These are phyloP conservation scores for Morella rubra DNA, from an alignment of 306 rosid genomes.

Conservation along the genomic window DNA sequence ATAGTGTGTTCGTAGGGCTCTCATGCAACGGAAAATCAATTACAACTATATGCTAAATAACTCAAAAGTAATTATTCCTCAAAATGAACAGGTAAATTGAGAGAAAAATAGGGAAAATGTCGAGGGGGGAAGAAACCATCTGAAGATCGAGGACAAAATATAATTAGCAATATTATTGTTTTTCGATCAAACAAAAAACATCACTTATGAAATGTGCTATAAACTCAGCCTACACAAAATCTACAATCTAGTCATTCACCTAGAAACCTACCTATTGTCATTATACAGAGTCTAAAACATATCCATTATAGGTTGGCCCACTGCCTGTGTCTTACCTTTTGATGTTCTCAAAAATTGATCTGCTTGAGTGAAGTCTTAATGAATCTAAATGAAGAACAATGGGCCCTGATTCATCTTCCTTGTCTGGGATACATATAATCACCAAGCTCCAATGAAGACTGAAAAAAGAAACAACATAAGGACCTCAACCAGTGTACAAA, in stretches of 20 bases:
- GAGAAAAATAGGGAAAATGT: neutral
- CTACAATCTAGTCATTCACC: neutral
- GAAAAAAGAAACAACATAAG: slow-evolving; percentile 34
- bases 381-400: slow-evolving; percentile 93
- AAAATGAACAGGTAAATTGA: neutral
- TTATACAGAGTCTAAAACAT: neutral
- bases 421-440: slow-evolving; percentile 83
- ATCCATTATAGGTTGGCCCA: slow-evolving; percentile 16
- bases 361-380: slow-evolving; percentile 79
- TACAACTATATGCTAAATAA: neutral
- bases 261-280: neutral
- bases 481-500: slow-evolving; percentile 19
- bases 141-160: too few relatives aligned
- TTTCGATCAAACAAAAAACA: too few relatives aligned
- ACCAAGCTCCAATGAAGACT: slow-evolving; percentile 96
- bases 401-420: slow-evolving; percentile 84
- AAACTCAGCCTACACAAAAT: neutral
- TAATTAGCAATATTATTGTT: too few relatives aligned
- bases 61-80: neutral
- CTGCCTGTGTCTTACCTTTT: slow-evolving; percentile 55
- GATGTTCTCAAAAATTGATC: slow-evolving; percentile 65
- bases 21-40: neutral
- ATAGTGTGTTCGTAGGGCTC: neutral
- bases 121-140: too few relatives aligned
- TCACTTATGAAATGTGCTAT: too few relatives aligned